Evolutionary conservation across 108 stramenopile genomes (phyloP), one percentile per base, ranked within the genome.

Genomic region (Skeletonema menzelii): DNA sequence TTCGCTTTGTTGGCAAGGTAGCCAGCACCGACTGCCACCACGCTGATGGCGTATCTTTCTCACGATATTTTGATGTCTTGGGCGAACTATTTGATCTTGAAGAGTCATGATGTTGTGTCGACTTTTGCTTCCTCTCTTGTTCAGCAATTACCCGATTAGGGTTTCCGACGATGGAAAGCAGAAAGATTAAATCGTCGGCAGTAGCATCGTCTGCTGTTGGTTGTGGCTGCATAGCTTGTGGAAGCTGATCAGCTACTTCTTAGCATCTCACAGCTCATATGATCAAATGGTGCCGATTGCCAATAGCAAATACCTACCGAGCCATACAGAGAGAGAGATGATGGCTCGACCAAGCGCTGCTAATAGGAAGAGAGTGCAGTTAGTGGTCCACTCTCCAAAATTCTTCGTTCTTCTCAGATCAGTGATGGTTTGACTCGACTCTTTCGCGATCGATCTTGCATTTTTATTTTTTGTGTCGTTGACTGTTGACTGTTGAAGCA

Each of bases 121-220:
- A 27, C 65, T 14, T 12, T 27, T 44, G 44, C 27, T 35, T 12
- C 10, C 56, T 17, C 69, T 34, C 19, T 27, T 71, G 27, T 28
- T 53, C 61, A 31, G 49, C 60, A 24, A 63, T 37, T 24, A 72
- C 27, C 30, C 46, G 26, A 22, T 56, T 55, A 22, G 70, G 61
- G 24, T 63, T 47, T n/a, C 42, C 27, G n/a, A 72, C 61, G 14
- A 79, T 56, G 47, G 70, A 61, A 2, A 79, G 65, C 24, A 79
- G 70, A 34, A 65, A 59, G 70, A 72, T 56, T 22, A 79, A 49
- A 32, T 79, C 70, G 56, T 70, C 76, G 38, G 69, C 35, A 3
- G 61, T 58, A 1, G 69, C 59, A 53, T 53, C 49, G n/a, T 53
- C 49, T 22, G 49, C 49, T 53, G 49, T 19, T 22, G 49, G 49